Percentiles rank a stretch among this genome's conserved stretches.
These are phyloP conservation scores for Fusarium ramigenum DNA, from an alignment of 2,329 filamentous ascomycete genomes.

Conservation along the genomic window DNA sequence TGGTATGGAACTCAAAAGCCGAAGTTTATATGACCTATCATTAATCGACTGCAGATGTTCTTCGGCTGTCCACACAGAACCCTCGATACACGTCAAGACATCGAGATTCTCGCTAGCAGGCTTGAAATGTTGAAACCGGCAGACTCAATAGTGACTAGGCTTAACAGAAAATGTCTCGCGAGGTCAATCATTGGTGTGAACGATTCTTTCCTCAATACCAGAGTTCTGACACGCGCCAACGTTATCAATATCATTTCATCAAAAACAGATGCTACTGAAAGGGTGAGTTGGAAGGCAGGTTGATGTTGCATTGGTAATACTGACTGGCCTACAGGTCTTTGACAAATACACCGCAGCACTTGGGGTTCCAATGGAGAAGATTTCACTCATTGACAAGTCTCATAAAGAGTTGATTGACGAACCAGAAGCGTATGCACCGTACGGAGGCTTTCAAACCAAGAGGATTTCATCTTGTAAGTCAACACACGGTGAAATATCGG, in stretches of 20 bases:
- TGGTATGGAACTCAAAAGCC: background rate
- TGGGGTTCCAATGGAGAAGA: background rate
- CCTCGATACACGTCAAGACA: background rate
- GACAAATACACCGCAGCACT: background rate
- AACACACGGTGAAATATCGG: background rate
- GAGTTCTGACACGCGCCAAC: background rate
- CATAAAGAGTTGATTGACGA: background rate
- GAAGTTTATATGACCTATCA: fast-evolving
- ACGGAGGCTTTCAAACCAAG: background rate
- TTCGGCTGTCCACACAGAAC: slow-evolving; percentile 4
- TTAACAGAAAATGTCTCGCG: background rate
- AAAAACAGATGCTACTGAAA: background rate
- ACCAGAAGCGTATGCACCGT: background rate
- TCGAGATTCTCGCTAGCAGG: background rate
- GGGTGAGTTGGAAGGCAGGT: background rate
- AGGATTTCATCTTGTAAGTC: background rate
- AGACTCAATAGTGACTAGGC: background rate
- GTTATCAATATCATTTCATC: background rate
- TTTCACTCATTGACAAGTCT: background rate
- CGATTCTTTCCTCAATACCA: background rate
- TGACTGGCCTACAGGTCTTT: background rate
- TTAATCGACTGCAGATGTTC: background rate
- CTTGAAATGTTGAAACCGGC: background rate
- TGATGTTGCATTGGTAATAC: too few species aligned
- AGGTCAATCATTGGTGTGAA: background rate